phyloP scores from a whole-genome alignment of 2,329 filamentous ascomycete species.

The Sporothrix schenckii region DNA sequence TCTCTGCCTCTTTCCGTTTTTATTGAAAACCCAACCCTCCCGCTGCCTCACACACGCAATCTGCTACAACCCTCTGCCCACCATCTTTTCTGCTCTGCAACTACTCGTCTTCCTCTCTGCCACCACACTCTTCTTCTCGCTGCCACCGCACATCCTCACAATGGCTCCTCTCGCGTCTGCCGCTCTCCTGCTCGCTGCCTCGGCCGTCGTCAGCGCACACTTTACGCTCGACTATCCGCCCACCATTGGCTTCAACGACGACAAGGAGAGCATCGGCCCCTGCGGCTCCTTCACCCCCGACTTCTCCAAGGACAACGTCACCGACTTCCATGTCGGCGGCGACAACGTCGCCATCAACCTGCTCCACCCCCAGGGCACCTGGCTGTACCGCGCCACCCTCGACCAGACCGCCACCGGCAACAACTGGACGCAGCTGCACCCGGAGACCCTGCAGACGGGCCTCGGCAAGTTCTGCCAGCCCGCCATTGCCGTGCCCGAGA shows the following conservation, averaged over 20 bases:
- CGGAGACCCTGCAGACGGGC: slow-evolving; percentile 58
- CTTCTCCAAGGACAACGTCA: slow-evolving; percentile 45
- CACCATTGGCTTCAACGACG: slow-evolving; percentile 55
- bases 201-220: slow-evolving; percentile 53
- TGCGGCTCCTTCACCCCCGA: slow-evolving; percentile 59
- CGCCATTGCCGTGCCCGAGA: slow-evolving; percentile 51
- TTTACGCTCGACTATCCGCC: slow-evolving; percentile 56
- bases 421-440: slow-evolving; percentile 60
- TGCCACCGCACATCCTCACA: not conserved
- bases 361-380: slow-evolving; percentile 57
- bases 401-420: slow-evolving; percentile 49
- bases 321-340: slow-evolving; percentile 61
- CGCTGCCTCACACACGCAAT: not conserved
- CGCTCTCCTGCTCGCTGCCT: slow-evolving; percentile 45
- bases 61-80: not conserved
- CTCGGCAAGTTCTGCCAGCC: slow-evolving; percentile 59
- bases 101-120: no score
- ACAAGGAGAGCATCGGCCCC: slow-evolving; percentile 51
- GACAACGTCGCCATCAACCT: slow-evolving; percentile 54
- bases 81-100: no score
- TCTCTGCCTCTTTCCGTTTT: not conserved
- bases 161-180: slow-evolving; percentile 48
- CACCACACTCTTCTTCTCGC: not conserved
- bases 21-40: not conserved
- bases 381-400: slow-evolving; percentile 61